phyloP scores from a whole-genome alignment of 176 grass and related monocot species.

The Musa itinerans region DNA sequence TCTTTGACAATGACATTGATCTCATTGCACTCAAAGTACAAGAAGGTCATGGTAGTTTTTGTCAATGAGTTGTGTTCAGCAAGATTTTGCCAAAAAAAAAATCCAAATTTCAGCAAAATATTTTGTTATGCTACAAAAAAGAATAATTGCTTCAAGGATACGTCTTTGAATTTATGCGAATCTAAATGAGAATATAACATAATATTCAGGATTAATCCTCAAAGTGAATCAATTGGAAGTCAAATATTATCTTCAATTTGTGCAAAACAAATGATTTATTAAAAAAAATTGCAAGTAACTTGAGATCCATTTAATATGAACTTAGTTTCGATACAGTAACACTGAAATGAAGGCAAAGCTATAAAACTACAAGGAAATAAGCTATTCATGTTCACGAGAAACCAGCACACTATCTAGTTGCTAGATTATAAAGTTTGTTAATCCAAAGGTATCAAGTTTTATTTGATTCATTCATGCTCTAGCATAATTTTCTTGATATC shows the following conservation, averaged over 20 bases:
- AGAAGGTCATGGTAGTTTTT: neutral
- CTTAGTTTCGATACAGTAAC: too few relatives aligned
- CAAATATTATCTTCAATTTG: neutral
- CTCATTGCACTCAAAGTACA: neutral
- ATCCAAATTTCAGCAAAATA: neutral
- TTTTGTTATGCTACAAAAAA: neutral
- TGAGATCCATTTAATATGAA: too few relatives aligned
- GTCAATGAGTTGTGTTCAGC: neutral
- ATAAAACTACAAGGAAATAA: too few relatives aligned
- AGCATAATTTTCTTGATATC: neutral
- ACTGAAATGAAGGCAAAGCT: too few relatives aligned
- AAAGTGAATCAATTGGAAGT: neutral
- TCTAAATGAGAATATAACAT: neutral
- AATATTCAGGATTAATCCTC: neutral
- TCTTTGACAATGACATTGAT: neutral
- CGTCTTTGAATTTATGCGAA: neutral
- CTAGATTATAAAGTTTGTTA: too few relatives aligned
- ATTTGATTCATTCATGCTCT: neutral
- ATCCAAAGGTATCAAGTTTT: too few relatives aligned
- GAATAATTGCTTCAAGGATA: neutral
- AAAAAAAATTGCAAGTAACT: too few relatives aligned
- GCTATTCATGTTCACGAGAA: too few relatives aligned
- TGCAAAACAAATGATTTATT: too few relatives aligned
- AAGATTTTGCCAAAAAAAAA: neutral
- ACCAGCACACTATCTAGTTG: too few relatives aligned